Evolutionary conservation across 129 eudicot species (phyloP), one percentile per base, ranked within the genome.

Genomic region (Logfia minima): DNA sequence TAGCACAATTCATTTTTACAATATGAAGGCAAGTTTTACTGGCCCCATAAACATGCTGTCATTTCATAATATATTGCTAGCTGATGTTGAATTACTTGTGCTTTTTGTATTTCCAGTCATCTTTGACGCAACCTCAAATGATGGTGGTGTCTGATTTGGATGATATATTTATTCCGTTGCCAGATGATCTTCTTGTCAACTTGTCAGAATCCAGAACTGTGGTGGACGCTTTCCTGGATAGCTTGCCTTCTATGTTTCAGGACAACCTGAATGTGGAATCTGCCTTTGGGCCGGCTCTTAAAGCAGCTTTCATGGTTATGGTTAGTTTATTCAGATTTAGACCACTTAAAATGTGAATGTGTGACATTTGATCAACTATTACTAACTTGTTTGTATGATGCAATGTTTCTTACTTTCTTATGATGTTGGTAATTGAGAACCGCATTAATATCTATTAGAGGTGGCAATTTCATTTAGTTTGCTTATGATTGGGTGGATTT

Each of bases 101-200:
- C 56, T 19, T 60, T 18, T 68, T 81, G 82, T 51, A 62, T 75
- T 61, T 65, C 92, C 56, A 92, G 98, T 92, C 98, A 64, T 86
- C 96, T 79, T 88, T 92, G 81, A 63, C 84, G 56, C 98, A 92
- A 81, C 96, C 98, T 45, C 98, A 90, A 78, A 92, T 92, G 98
- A 90, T 92, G 98, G 98, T 90, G 83, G 87, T 92, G 69, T 90
- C 98, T 51, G 98, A 92, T 85, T 81, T 92, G 83, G 98, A 92
- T 77, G 98, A 90, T 86, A 82, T 92, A 71, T 92, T 92, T 84
- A 80, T 92, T 53, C 98, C 98, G 8, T 88, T 92, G 82, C 98
- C 98, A 71, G 98, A 92, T 78, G 98, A 92, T 87, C 98, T 92
- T 35, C 90, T 92, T 55, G 98, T 92, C 83, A 92, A 92, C 85